phyloP scores from a whole-genome alignment of 2,329 filamentous ascomycete species.

The Blastomyces parvus region DNA sequence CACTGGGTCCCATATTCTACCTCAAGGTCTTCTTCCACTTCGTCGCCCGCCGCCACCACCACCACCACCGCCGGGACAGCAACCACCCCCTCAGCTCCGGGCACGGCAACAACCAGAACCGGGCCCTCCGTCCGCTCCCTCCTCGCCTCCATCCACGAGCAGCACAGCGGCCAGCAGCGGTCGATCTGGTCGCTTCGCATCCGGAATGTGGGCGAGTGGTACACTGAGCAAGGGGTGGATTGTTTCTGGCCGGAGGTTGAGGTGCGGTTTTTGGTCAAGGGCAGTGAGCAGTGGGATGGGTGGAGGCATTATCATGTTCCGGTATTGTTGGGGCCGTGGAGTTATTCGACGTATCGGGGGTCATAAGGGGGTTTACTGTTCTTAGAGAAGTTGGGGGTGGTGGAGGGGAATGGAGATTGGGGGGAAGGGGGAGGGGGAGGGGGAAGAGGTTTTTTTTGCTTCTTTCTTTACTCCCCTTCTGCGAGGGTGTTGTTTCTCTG shows the following conservation, averaged over 20 bases:
- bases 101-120: background rate
- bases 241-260: conserved; percentile 45
- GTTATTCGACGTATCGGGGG: conserved; percentile 43
- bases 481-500: no score
- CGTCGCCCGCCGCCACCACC: conserved; percentile 7
- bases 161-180: conserved; percentile 17
- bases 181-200: conserved; percentile 41
- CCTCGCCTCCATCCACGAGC: conserved; percentile 1
- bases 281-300: conserved; percentile 33
- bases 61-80: conserved; percentile 7
- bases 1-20: conserved; percentile 30
- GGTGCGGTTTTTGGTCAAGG: conserved; percentile 42
- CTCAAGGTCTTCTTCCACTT: conserved; percentile 18
- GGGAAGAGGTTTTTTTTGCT: no score
- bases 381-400: no score
- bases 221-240: conserved; percentile 38
- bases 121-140: background rate
- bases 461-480: no score
- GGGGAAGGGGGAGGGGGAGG: no score
- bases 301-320: conserved; percentile 45
- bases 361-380: conserved; percentile 25
- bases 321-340: conserved; percentile 43
- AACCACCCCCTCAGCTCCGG: background rate
- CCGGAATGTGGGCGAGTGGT: conserved; percentile 38
- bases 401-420: no score